Evolutionary conservation across 2,329 filamentous ascomycete genomes (phyloP), one percentile per base, ranked within the genome.

Genomic region (Fusarium illudens): DNA sequence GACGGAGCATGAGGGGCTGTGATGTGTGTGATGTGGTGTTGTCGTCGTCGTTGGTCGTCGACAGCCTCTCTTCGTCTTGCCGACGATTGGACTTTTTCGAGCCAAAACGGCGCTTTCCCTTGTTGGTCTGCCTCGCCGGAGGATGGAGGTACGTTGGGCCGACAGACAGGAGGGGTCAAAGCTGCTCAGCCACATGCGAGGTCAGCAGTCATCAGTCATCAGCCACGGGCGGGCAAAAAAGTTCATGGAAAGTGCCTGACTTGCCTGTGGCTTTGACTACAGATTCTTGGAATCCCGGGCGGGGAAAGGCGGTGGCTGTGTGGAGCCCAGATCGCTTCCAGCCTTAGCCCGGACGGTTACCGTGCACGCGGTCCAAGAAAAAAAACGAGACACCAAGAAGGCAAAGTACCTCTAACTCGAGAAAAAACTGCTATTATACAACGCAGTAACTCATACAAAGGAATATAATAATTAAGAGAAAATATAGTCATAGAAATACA

Each of bases 1-100:
- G 79, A 72, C 84, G 83, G 71, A 88, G 77, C 86, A 88, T 82
- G 75, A 56, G 62, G 58, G 32, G 52, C 48, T 68, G 61, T 62
- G 62, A 29, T 65, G 42, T 63, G 27, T 51, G 50, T 27, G 44
- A 8, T 33, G 32, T 17, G 25, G 49, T 32, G 56, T 52, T 60
- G 46, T 62, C 64, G 60, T 42, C 55, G 63, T 54, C 37, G 60
- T 37, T 30, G 60, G n/a, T 60, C 55, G 54, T 63, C 57, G 44
- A 70, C 30, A 44, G 22, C 22, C 37, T 44, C 39, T 44, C 39
- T 44, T 15, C 22, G 39, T 44, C 36, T 58, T 52, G 39, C 25
- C 36, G 42, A 58, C 48, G 39, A 54, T 48, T 52, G 48, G 44
- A 64, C 62, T 71, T 71, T 71, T 71, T 71, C 52, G 64, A 44